phyloP scores from a whole-genome alignment of 179 eudicot species.

The Kewa caespitosa region DNA sequence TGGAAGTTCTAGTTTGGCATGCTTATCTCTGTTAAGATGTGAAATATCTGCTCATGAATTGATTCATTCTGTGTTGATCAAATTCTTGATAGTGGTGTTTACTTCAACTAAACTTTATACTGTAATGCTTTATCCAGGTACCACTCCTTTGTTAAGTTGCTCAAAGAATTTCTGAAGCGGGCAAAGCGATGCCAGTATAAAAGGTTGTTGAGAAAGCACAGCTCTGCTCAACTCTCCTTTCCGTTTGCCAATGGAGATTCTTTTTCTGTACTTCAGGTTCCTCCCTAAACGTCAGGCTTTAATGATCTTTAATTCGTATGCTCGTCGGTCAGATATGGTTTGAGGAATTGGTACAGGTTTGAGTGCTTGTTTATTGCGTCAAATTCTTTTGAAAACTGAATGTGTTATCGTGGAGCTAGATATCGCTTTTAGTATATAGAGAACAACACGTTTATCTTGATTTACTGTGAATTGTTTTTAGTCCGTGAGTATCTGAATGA shows the following conservation, averaged over 20 bases:
- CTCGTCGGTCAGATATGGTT: not conserved
- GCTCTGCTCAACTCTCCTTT: slow-evolving; percentile 38
- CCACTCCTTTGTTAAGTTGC: slow-evolving; percentile 61
- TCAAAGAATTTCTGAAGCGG: slow-evolving; percentile 51
- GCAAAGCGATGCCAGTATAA: slow-evolving; percentile 48
- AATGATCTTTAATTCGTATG: not conserved
- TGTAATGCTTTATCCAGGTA: slow-evolving; percentile 42
- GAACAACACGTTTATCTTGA: not conserved
- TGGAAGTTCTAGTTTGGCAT: not conserved
- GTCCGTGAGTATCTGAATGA: not conserved
- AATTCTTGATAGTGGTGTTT: not conserved
- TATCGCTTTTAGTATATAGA: not conserved
- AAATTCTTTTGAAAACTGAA: not conserved
- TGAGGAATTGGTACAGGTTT: not conserved
- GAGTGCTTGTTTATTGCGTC: not conserved
- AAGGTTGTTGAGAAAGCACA: slow-evolving; percentile 68
- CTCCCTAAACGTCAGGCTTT: not conserved
- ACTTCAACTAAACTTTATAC: not conserved
- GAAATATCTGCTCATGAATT: not conserved
- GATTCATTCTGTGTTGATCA: not conserved
- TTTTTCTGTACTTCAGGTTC: slow-evolving; percentile 37
- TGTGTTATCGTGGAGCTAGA: not conserved
- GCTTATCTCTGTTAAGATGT: not conserved
- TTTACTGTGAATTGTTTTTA: not conserved
- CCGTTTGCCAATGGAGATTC: slow-evolving; percentile 24